phyloP scores from a whole-genome alignment of 371 early-diverging fungal genomes.

The Mucor piriformis region DNA sequence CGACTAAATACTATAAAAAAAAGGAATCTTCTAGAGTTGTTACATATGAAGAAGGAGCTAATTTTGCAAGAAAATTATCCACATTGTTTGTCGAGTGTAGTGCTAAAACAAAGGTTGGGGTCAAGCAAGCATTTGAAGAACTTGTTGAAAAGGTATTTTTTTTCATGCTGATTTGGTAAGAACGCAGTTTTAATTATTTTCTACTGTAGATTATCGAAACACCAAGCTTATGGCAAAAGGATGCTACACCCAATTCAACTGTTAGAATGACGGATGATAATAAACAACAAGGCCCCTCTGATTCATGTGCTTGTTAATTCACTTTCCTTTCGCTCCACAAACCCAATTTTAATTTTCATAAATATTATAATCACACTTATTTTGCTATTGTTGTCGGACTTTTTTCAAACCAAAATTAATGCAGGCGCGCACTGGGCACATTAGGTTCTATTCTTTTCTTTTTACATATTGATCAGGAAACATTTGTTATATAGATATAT shows the following conservation, averaged over 20 bases:
- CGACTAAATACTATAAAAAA: too few species aligned
- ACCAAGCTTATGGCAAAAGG: conserved; percentile 77
- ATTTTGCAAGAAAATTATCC: conserved; percentile 81
- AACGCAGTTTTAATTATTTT: background rate
- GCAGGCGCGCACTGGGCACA: too few species aligned
- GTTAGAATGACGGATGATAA: conserved; percentile 19
- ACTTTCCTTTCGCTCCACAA: too few species aligned
- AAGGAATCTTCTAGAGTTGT: conserved; percentile 82
- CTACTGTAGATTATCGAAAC: conserved; percentile 70
- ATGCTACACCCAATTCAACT: conserved; percentile 39
- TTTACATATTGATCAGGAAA: too few species aligned
- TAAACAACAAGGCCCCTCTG: background rate
- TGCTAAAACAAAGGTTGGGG: conserved; percentile 55
- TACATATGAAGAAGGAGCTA: conserved; percentile 85
- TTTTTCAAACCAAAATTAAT: too few species aligned
- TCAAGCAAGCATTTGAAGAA: conserved; percentile 19
- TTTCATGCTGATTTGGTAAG: background rate
- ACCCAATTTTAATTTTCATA: too few species aligned
- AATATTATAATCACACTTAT: too few species aligned
- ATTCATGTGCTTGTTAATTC: conserved; percentile 23
- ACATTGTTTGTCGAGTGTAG: conserved; percentile 95
- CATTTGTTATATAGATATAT: too few species aligned
- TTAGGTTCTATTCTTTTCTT: too few species aligned
- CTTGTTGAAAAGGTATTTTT: conserved; percentile 21
- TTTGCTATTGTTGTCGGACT: too few species aligned